Base-by-base conservation (phyloP, 2,329 filamentous ascomycete genomes). In the Chrysoporthe puriensis region DNA sequence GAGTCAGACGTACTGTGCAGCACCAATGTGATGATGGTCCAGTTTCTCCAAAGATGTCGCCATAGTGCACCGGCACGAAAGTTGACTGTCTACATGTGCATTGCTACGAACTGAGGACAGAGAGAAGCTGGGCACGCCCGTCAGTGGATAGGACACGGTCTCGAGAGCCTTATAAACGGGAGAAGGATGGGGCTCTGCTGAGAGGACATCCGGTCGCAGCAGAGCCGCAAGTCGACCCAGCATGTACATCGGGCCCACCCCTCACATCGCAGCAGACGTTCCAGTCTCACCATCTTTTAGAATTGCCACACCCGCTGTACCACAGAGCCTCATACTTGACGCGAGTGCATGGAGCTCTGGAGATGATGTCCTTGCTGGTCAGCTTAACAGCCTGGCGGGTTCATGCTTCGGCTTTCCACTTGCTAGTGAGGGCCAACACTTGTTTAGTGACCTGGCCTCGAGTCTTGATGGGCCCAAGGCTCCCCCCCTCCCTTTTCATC, bases 271-370 rank as follows among this genome's bases (percentile, higher is more conserved):
- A 7, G 21, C 40, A 8, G 57, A 44, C 21, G 36, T 43, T 44
- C n/a, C n/a, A 16, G 11, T 14, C n/a, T 18, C 57, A 3, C 40
- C 40, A n/a, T 4, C 14, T 9, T 18, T 44, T 43, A n/a, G n/a
- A n/a, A n/a, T n/a, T n/a, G n/a, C n/a, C n/a, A n/a, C n/a, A n/a
- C n/a, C n/a, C n/a, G n/a, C n/a, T n/a, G n/a, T n/a, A n/a, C n/a
- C n/a, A n/a, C n/a, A n/a, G n/a, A n/a, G 57, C 57, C 57, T 60
- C 40, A 60, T 21, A 16, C 7, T 26, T 43, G 57, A 60, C n/a
- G 1, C 34, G 2, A 9, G 18, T 13, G 5, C n/a, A 16, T 32
- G n/a, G 57, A 5, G 3, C 26, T 3, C 40, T 21, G n/a, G 16
- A 11, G 4, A 9, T 4, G 34, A 26, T 2, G 40, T 13, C 16